These are phyloP conservation scores for Talaromyces funiculosus DNA, from an alignment of 2,329 filamentous ascomycete genomes.

Conservation along the genomic window DNA sequence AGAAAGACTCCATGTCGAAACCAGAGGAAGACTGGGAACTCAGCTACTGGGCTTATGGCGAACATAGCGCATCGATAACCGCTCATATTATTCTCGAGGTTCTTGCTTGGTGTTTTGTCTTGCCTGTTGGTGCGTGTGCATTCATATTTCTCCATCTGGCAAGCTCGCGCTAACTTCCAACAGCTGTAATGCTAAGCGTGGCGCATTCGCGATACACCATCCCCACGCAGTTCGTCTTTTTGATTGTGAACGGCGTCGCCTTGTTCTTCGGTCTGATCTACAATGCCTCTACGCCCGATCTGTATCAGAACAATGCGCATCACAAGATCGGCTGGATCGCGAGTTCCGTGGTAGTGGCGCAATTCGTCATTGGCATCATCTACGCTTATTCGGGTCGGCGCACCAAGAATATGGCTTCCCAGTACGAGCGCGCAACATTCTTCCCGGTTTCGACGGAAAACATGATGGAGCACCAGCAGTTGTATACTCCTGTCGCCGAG, in stretches of 20 bases:
- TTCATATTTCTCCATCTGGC: neutral
- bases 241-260: slow-evolving; percentile 58
- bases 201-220: slow-evolving; percentile 71
- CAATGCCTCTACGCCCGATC: slow-evolving; percentile 72
- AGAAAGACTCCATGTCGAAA: slow-evolving; percentile 16
- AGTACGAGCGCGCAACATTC: slow-evolving; percentile 54
- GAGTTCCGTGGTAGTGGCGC: slow-evolving; percentile 64
- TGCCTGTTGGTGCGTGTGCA: slow-evolving; percentile 61
- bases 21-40: slow-evolving; percentile 22
- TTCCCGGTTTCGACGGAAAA: slow-evolving; percentile 56
- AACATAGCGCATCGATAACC: slow-evolving; percentile 49
- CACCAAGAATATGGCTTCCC: slow-evolving; percentile 26
- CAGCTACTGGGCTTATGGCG: slow-evolving; percentile 40
- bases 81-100: slow-evolving; percentile 67
- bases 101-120: slow-evolving; percentile 64
- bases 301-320: slow-evolving; percentile 85
- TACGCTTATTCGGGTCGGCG: slow-evolving; percentile 53
- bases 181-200: slow-evolving; percentile 81
- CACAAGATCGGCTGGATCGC: slow-evolving; percentile 81
- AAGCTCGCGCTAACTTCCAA: slow-evolving; percentile 11
- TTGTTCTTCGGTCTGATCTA: slow-evolving; percentile 64
- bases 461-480: slow-evolving; percentile 49
- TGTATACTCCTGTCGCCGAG: slow-evolving; percentile 33
- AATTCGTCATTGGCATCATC: slow-evolving; percentile 63
- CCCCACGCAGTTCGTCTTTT: slow-evolving; percentile 61